A percentile compares a stretch with the other conserved stretches of the same genome.
These are phyloP conservation scores for Aspergillus ruber DNA, from an alignment of 2,329 filamentous ascomycete genomes.

Conservation along the genomic window DNA sequence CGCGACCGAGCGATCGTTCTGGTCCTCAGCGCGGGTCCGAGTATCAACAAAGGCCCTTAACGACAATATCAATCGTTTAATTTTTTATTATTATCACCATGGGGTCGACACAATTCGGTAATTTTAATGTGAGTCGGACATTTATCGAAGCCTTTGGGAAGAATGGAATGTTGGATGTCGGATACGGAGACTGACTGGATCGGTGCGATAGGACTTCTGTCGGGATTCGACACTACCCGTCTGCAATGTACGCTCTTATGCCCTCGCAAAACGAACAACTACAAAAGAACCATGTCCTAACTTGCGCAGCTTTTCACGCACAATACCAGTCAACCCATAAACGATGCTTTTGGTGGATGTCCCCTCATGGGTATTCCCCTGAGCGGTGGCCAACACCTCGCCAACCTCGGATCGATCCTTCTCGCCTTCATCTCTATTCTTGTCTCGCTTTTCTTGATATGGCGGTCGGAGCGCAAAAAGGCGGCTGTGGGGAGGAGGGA, in stretches of 20 bases:
- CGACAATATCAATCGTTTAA: not conserved
- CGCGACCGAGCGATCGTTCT: conserved; percentile 18
- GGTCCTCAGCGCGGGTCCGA: conserved; percentile 20
- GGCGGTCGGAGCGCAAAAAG: conserved; percentile 79
- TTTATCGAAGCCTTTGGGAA: conserved; percentile 4
- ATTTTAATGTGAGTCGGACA: conserved; percentile 47
- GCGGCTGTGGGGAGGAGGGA: conserved; percentile 94
- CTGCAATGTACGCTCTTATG: conserved; percentile 64
- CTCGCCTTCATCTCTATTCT: conserved; percentile 71
- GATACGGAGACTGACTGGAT: conserved; percentile 1
- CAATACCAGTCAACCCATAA: conserved; percentile 52
- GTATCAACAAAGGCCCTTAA: conserved; percentile 2
- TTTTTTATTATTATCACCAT: conserved; percentile 20
- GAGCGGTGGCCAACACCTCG: conserved; percentile 59
- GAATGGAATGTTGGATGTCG: not conserved
- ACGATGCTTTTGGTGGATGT: conserved; percentile 61
- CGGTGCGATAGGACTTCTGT: conserved; percentile 62
- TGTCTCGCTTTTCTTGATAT: conserved; percentile 60
- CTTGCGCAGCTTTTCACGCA: conserved; percentile 56
- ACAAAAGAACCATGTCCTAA: conserved; percentile 9
- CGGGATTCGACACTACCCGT: conserved; percentile 74
- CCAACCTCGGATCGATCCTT: conserved; percentile 89
- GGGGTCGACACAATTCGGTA: conserved; percentile 52
- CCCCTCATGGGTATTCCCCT: conserved; percentile 68
- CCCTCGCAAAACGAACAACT: conserved; percentile 2